A percentile compares a stretch with the other conserved stretches of the same genome.
Conservation (phyloP, 1,284 basidiomycete genomes). For the Ceratobasidium sp. region DNA sequence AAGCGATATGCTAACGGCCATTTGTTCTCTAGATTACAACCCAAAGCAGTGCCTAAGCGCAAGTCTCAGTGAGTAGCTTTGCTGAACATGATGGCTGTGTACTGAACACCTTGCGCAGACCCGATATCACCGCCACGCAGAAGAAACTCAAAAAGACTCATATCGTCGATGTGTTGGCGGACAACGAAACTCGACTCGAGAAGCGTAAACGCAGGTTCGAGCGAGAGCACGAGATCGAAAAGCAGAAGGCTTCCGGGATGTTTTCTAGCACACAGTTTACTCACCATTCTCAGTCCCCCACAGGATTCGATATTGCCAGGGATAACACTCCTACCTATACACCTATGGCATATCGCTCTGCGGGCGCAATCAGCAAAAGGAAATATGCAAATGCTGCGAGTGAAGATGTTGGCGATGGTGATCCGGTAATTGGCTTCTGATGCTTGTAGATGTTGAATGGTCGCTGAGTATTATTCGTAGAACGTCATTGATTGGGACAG, state of each 20-base stretch:
- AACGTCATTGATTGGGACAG: conserved; percentile 98
- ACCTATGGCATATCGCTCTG: conserved; percentile 38
- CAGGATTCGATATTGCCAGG: conserved; percentile 37
- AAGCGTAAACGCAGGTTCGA: conserved; percentile 78
- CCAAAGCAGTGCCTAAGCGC: conserved; percentile 69
- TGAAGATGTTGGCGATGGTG: conserved; percentile 36
- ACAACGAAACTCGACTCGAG: conserved; percentile 64
- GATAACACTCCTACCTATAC: conserved; percentile 35
- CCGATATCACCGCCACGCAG: conserved; percentile 48
- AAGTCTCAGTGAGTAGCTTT: conserved; percentile 61
- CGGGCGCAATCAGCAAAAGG: conserved; percentile 35
- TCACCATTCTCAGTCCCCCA: conserved; percentile 37
- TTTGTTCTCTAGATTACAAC: conserved; percentile 60
- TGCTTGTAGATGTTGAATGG: conserved; percentile 2
- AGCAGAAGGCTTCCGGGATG: conserved; percentile 58
- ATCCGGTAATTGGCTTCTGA: conserved; percentile 11
- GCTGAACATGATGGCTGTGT: not conserved
- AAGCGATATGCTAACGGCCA: conserved; percentile 44
- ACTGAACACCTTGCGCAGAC: conserved; percentile 6
- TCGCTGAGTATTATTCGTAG: conserved; percentile 53
- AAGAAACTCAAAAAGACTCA: conserved; percentile 75
- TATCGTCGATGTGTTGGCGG: conserved; percentile 54
- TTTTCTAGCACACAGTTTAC: conserved; percentile 33
- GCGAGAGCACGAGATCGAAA: conserved; percentile 81
- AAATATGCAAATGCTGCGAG: conserved; percentile 36